These are phyloP conservation scores for Pyricularia sp. DNA, from an alignment of 2,329 filamentous ascomycete genomes.

Conservation along the genomic window DNA sequence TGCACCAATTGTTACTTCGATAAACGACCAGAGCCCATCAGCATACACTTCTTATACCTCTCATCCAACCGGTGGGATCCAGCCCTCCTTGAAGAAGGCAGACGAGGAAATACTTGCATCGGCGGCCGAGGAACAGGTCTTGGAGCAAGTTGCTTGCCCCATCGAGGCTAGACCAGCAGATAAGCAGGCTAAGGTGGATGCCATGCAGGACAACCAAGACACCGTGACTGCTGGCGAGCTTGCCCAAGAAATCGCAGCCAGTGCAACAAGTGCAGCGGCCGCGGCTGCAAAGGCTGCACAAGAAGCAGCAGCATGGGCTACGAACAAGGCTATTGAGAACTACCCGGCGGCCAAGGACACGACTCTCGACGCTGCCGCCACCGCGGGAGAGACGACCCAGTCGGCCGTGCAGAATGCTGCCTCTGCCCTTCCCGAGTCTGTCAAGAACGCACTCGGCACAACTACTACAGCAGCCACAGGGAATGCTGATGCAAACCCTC, in stretches of 20 bases:
- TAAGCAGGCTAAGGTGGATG: not conserved
- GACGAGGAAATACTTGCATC: not conserved
- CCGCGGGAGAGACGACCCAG: not conserved
- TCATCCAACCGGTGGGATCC: not conserved
- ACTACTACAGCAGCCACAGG: not conserved
- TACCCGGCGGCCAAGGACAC: constrained; percentile 2
- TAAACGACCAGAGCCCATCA: not conserved
- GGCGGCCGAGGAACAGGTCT: not conserved
- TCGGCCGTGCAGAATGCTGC: not conserved
- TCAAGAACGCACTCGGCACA: not conserved
- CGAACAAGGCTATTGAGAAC: not conserved
- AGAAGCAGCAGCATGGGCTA: not conserved
- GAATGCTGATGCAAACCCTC: not conserved
- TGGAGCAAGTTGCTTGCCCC: not conserved
- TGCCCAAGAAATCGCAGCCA: not conserved
- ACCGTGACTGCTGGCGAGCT: constrained; percentile 1
- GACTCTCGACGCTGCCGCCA: not conserved
- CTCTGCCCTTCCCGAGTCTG: not conserved
- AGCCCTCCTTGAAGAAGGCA: not conserved
- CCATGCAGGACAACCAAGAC: not conserved
- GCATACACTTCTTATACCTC: not conserved
- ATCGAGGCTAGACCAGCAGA: not conserved
- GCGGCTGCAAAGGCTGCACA: not conserved
- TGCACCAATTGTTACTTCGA: not conserved
- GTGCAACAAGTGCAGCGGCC: not conserved